Evolutionary conservation across 768 basidiomycete genomes (phyloP).

Genomic region (Tephrocybe sp.): DNA sequence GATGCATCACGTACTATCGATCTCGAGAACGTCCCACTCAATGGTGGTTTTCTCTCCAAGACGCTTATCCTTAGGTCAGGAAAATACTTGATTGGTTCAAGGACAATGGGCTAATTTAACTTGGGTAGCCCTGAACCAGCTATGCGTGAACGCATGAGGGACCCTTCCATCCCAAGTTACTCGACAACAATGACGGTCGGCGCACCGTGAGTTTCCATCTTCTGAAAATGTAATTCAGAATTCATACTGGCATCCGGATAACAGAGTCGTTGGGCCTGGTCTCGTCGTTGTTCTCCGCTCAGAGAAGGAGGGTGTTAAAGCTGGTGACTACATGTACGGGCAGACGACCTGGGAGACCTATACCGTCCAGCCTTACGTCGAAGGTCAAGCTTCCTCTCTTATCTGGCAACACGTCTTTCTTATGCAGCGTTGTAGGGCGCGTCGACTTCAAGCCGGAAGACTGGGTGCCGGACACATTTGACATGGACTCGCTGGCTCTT

Average conservation of each 20-base stretch:
- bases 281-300: constrained; percentile 35
- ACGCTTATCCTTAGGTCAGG: constrained; percentile 15
- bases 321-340: constrained; percentile 33
- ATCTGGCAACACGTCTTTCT: not conserved
- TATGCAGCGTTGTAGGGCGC: constrained; percentile 5
- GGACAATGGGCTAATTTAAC: not conserved
- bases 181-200: constrained; percentile 1
- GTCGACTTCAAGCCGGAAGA: constrained; percentile 10
- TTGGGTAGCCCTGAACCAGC: not conserved
- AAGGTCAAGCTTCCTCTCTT: constrained; percentile 4
- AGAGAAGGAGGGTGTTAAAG: constrained; percentile 23
- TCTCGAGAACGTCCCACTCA: constrained; percentile 17
- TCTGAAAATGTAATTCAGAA: not conserved
- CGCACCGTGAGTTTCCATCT: constrained; percentile 6
- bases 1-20: constrained; percentile 18
- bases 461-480: constrained; percentile 14
- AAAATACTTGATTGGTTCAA: not conserved
- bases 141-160: constrained; percentile 6
- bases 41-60: constrained; percentile 19
- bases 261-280: constrained; percentile 27
- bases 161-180: constrained; percentile 3
- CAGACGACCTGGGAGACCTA: constrained; percentile 16
- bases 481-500: constrained; percentile 18
- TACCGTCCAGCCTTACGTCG: constrained; percentile 6
- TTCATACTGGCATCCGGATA: too few species aligned